Evolutionary conservation across 1,284 basidiomycete genomes (phyloP).

Genomic region (Marasmius sp.): DNA sequence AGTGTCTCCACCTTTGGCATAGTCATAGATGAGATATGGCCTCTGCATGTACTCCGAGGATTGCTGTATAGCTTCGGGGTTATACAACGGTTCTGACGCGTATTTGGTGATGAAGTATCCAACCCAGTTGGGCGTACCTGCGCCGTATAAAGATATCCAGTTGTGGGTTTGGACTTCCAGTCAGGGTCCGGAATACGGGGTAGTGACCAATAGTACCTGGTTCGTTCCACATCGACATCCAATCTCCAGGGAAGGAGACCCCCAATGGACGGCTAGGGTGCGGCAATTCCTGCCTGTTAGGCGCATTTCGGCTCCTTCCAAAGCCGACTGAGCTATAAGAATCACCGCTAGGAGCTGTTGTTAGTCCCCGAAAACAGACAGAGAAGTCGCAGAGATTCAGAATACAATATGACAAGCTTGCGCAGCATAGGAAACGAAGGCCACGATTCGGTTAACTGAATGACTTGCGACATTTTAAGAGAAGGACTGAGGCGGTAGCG

Average conservation of each 20-base stretch:
- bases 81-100: slow-evolving; percentile 32
- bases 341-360: slow-evolving; percentile 39
- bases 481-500: too few relatives aligned
- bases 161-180: neutral
- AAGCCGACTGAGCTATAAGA: slow-evolving; percentile 50
- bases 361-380: slow-evolving; percentile 1
- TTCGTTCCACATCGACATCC: slow-evolving; percentile 41
- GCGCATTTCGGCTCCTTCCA: neutral
- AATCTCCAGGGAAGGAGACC: slow-evolving; percentile 38
- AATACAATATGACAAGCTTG: slow-evolving; percentile 46
- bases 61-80: slow-evolving; percentile 22
- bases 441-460: slow-evolving; percentile 31
- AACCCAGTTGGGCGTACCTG: slow-evolving; percentile 35
- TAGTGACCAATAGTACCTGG: slow-evolving; percentile 29
- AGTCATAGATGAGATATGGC: slow-evolving; percentile 49
- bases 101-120: slow-evolving; percentile 50
- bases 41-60: slow-evolving; percentile 26
- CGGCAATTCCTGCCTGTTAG: slow-evolving; percentile 22
- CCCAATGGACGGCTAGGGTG: slow-evolving; percentile 45
- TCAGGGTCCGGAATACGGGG: slow-evolving; percentile 13
- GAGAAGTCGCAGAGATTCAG: neutral
- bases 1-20: slow-evolving; percentile 46
- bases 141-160: neutral
- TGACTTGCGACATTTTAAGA: slow-evolving; percentile 14
- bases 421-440: slow-evolving; percentile 35